Conservation (phyloP, 331 rosid genomes). For the Malus hybrid region DNA sequence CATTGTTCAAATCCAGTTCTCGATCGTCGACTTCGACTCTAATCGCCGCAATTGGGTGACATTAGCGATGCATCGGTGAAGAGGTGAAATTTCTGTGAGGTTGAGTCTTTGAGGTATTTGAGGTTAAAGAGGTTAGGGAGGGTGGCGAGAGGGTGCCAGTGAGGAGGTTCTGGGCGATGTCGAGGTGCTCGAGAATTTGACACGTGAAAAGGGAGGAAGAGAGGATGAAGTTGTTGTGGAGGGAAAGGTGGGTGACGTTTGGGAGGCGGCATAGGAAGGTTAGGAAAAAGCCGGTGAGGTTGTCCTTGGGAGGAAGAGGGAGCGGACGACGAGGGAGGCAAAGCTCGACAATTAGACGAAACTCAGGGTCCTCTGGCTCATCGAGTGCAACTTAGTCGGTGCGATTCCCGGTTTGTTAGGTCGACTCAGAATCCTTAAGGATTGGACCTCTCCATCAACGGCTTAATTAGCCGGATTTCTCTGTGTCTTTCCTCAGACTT, state of each 20-base stretch:
- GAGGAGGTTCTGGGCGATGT: slow-evolving; percentile 75
- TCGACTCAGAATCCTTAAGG: too few species aligned
- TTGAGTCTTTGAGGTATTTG: slow-evolving; percentile 29
- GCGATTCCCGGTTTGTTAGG: too few species aligned
- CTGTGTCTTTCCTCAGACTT: too few species aligned
- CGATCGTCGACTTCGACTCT: too few species aligned
- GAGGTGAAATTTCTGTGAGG: not conserved
- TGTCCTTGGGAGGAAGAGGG: slow-evolving; percentile 49
- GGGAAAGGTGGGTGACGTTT: slow-evolving; percentile 36
- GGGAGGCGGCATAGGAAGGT: slow-evolving; percentile 48
- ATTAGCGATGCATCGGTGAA: slow-evolving; percentile 19
- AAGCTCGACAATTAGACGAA: too few species aligned
- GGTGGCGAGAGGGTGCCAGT: slow-evolving; percentile 54
- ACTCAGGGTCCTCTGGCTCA: too few species aligned
- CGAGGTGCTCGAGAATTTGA: slow-evolving; percentile 39
- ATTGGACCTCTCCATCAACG: too few species aligned
- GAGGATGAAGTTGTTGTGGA: slow-evolving; percentile 55
- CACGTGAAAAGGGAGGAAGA: slow-evolving; percentile 51
- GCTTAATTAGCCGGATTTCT: too few species aligned
- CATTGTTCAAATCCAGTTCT: too few species aligned
- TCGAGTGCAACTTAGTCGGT: too few species aligned
- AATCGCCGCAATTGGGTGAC: too few species aligned
- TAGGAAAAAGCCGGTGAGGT: slow-evolving; percentile 46
- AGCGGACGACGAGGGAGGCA: slow-evolving; percentile 16
- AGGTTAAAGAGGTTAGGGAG: slow-evolving; percentile 42